Base-by-base conservation (phyloP, 1,284 basidiomycete species). In the Melampsora americana region DNA sequence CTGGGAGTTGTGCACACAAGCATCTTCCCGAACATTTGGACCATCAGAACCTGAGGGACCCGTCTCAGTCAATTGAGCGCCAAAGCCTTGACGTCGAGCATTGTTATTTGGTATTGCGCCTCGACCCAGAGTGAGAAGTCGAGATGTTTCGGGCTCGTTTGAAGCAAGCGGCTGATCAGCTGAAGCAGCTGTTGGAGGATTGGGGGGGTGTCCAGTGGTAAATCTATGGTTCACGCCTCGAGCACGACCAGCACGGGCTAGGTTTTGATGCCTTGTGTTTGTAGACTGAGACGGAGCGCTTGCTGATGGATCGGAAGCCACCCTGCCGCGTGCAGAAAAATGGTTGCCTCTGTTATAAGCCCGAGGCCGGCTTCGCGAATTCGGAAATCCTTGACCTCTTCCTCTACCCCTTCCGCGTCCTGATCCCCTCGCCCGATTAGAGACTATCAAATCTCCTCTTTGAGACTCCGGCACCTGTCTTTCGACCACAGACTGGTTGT, bases 31-130 rank as follows among this genome's bases (percentile, higher is more conserved):
- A 28, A 28, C 12, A 5, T 9, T 56, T 9, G 50, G 26, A 12
- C 53, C 53, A 28, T n/a, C 53, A 16, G 53, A 14, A 23, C 28
- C 23, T 56, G 53, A 42, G 42, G 42, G 42, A 42, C 11, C 42
- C 42, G 42, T 12, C 42, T 42, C 53, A 28, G 53, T 56, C 53
- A 56, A 56, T 2, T 56, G n/a, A 28, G 53, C n/a, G 9, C 53
- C 53, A 56, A 56, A 56, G 53, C 28, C 28, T 28, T 56, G 53
- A 23, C 53, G 53, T n/a, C 53, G 20, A 56, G 53, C 53, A 56
- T 23, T 23, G 23, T 23, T 12, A 56, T 23, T 9, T 56, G 53
- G 20, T 23, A 9, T 6, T 56, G 20, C n/a, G 18, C 28, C 23
- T 23, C 28, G 23, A 28, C 3, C 53, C 28, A 5, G 23, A 23